These are phyloP conservation scores for Saksenaea vasiformis DNA, from an alignment of 371 early-diverging fungal genomes.

Conservation along the genomic window DNA sequence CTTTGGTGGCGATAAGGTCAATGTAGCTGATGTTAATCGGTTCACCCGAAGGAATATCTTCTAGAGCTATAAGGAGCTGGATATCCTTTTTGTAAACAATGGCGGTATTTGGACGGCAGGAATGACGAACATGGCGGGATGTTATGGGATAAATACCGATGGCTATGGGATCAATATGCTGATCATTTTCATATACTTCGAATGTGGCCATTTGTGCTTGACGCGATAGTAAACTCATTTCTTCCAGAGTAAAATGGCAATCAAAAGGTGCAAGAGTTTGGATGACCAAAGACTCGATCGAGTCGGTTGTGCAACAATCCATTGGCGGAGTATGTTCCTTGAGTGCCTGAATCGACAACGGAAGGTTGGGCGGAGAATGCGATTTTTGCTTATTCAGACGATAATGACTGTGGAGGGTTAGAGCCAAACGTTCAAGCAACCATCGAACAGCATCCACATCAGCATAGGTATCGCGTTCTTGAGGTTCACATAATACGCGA, in stretches of 20 bases:
- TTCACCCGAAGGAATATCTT: constrained; percentile 65
- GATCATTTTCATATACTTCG: constrained; percentile 43
- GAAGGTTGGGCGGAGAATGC: constrained; percentile 43
- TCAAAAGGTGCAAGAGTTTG: constrained; percentile 22
- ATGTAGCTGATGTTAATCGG: constrained; percentile 78
- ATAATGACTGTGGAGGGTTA: constrained; percentile 48
- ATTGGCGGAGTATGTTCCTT: constrained; percentile 18
- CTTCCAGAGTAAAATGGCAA: constrained; percentile 20
- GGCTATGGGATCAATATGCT: constrained; percentile 64
- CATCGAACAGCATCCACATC: constrained; percentile 47
- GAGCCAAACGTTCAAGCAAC: constrained; percentile 43
- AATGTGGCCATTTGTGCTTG: constrained; percentile 16
- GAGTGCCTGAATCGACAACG: constrained; percentile 39
- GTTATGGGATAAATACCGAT: constrained; percentile 78
- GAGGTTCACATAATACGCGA: constrained; percentile 43
- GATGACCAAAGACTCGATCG: constrained; percentile 16
- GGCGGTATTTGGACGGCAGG: constrained; percentile 80
- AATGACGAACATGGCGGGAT: constrained; percentile 74
- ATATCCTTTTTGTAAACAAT: constrained; percentile 54
- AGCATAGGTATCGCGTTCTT: constrained; percentile 37
- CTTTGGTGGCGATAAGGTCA: constrained; percentile 60
- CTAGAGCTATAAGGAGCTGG: constrained; percentile 57
- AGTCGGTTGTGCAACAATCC: neutral
- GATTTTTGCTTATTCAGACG: constrained; percentile 53
- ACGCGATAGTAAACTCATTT: constrained; percentile 18